These are phyloP conservation scores for Echinosophora koreensis DNA, from an alignment of 306 rosid genomes.

Conservation along the genomic window DNA sequence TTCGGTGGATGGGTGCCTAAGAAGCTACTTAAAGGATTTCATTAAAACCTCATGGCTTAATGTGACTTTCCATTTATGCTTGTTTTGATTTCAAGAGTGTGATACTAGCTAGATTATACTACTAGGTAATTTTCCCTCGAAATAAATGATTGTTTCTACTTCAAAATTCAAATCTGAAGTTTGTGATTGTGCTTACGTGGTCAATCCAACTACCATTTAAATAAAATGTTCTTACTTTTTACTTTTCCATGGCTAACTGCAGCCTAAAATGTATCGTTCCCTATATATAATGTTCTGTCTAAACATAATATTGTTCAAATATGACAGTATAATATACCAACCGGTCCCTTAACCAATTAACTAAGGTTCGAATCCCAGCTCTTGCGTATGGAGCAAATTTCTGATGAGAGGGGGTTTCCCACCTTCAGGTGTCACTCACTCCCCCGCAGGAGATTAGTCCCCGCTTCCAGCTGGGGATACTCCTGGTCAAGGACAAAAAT, in stretches of 20 bases:
- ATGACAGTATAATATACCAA: too few relatives aligned
- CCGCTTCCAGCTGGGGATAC: too few relatives aligned
- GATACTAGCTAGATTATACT: not conserved
- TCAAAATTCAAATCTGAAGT: not conserved
- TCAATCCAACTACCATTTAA: slow-evolving; percentile 9
- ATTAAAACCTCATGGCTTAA: not conserved
- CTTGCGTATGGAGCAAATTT: too few relatives aligned
- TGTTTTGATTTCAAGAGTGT: not conserved
- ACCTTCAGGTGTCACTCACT: too few relatives aligned
- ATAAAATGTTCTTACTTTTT: not conserved
- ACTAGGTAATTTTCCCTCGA: not conserved
- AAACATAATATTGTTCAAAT: too few relatives aligned
- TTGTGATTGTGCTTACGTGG: not conserved
- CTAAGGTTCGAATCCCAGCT: too few relatives aligned
- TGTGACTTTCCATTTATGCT: not conserved
- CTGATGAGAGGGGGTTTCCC: too few relatives aligned
- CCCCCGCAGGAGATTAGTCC: too few relatives aligned
- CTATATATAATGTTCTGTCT: too few relatives aligned
- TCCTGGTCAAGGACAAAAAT: too few relatives aligned
- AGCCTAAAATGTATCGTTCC: not conserved
- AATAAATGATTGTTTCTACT: not conserved
- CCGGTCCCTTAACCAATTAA: too few relatives aligned
- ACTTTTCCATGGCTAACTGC: not conserved
- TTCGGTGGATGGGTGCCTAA: not conserved
- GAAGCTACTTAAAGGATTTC: not conserved